These are phyloP conservation scores for Parsonsia alboflavescens DNA, from an alignment of 257 asterid genomes.

Conservation along the genomic window DNA sequence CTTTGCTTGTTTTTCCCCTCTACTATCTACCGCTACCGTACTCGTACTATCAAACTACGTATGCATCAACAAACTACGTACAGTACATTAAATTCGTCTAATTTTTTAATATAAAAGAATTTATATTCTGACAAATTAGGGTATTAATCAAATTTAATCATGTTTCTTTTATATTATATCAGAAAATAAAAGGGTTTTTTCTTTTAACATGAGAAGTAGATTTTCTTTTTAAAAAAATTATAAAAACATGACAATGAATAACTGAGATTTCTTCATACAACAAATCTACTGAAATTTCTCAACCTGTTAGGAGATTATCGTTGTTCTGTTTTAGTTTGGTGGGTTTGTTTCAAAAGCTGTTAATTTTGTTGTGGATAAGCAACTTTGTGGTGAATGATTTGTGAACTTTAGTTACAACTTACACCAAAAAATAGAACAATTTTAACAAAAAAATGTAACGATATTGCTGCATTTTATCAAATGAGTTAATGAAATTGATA, in stretches of 20 bases:
- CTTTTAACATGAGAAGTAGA: neutral
- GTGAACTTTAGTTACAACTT: constrained; percentile 8
- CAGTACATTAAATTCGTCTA: neutral
- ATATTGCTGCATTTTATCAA: too few relatives aligned
- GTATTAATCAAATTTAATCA: neutral
- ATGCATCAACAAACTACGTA: neutral
- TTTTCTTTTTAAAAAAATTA: too few relatives aligned
- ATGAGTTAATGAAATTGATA: too few relatives aligned
- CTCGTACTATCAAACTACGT: neutral
- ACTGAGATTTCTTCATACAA: neutral
- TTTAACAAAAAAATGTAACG: neutral
- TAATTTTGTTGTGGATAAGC: constrained; percentile 35
- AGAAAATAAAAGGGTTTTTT: too few relatives aligned
- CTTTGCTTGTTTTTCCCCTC: constrained; percentile 9
- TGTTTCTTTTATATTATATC: too few relatives aligned
- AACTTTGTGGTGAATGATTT: neutral
- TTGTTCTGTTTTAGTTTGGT: constrained; percentile 14
- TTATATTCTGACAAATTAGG: neutral
- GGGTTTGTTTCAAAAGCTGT: constrained; percentile 41
- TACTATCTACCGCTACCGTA: neutral
- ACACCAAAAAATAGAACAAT: neutral
- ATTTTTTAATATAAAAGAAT: too few relatives aligned
- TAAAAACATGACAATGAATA: neutral
- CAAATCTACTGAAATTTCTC: neutral
- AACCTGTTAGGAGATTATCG: neutral